phyloP scores from a whole-genome alignment of 441 rosid genomes.

The Brassica hybrid region DNA sequence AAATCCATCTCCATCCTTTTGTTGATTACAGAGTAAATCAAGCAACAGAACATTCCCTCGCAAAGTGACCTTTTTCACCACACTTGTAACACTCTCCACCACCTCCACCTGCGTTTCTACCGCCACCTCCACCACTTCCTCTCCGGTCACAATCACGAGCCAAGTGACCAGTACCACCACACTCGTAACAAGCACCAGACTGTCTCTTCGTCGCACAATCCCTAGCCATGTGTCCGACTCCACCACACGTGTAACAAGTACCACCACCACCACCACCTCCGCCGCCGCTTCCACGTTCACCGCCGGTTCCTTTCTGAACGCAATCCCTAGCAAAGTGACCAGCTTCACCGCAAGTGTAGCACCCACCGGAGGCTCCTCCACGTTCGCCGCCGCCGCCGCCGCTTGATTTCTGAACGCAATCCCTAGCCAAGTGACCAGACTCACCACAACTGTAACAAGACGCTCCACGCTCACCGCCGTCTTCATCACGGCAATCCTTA shows the following conservation, averaged over 20 bases:
- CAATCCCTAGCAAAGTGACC: slow-evolving; percentile 42
- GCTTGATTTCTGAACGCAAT: neutral
- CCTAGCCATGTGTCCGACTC: slow-evolving; percentile 74
- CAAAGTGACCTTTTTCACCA: slow-evolving; percentile 50
- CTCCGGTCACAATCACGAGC: slow-evolving; percentile 53
- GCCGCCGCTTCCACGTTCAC: slow-evolving; percentile 19
- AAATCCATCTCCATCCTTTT: slow-evolving; percentile 8
- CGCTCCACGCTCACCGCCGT: slow-evolving; percentile 25
- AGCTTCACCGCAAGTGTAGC: slow-evolving; percentile 41
- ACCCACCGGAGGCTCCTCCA: slow-evolving; percentile 28
- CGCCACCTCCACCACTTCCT: slow-evolving; percentile 38
- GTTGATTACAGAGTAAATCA: slow-evolving; percentile 31
- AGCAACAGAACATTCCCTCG: slow-evolving; percentile 52
- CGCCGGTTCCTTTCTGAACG: slow-evolving; percentile 18
- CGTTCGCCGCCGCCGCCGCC: slow-evolving; percentile 28
- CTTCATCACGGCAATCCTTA: slow-evolving; percentile 37
- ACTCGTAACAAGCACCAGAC: slow-evolving; percentile 47
- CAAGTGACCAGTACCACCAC: slow-evolving; percentile 60
- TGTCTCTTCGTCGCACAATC: slow-evolving; percentile 60
- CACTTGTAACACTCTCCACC: slow-evolving; percentile 42
- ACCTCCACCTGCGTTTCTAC: slow-evolving; percentile 26
- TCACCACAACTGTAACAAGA: neutral
- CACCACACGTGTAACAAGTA: slow-evolving; percentile 70
- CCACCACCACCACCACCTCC: slow-evolving; percentile 34
- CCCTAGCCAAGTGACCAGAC: neutral